Base-by-base conservation (phyloP, 306 rosid genomes). In the Parietaria judaica region DNA sequence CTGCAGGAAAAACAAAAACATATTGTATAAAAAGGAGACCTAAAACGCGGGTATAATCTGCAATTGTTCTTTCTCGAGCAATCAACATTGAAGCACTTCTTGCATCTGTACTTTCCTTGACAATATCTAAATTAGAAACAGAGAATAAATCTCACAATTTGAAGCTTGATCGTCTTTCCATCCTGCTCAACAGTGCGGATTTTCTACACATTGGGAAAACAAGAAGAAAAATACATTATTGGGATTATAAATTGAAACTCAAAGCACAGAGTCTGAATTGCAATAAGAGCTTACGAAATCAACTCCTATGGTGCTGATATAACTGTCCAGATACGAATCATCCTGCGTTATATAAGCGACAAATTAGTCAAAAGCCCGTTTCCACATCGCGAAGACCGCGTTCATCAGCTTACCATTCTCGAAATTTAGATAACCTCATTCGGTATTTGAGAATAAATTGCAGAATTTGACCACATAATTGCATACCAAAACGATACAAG, bases 101-200 rank as follows among this genome's bases (percentile, higher is more conserved):
- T 14, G 37, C 44, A 50, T 37, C 36, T 3, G 0, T 41, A 41
- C 6, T 41, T 8, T 41, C 45, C 45, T 41, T 5, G 45, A 41
- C 53, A 49, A 3, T 0, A 49, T 1, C 45, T 41, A 41, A 39
- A 14, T 39, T 31, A 52, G 45, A 1, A 59, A 51, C 15, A 56
- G 41, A 37, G 41, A 17, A 35, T 6, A 54, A 53, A 70, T 12
- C 82, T 74, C 17, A 77, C 86, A 10, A 80, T 80, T 68, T 80
- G 86, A 65, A 80, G 86, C 37, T 80, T 80, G 14, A 80, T 77
- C 16, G 80, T 80, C 75, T 80, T 80, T 31, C 78, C 81, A 36
- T 80, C 86, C 63, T 80, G 82, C 71, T 80, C 86, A 61, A 80
- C 82, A 10, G 86, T 80, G 56, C 82, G 79, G 43, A 80, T 80